A percentile compares a stretch with the other conserved stretches of the same genome.
Evolutionary conservation across 108 stramenopile species (phyloP).

Genomic region (Chaetoceros muelleri): DNA sequence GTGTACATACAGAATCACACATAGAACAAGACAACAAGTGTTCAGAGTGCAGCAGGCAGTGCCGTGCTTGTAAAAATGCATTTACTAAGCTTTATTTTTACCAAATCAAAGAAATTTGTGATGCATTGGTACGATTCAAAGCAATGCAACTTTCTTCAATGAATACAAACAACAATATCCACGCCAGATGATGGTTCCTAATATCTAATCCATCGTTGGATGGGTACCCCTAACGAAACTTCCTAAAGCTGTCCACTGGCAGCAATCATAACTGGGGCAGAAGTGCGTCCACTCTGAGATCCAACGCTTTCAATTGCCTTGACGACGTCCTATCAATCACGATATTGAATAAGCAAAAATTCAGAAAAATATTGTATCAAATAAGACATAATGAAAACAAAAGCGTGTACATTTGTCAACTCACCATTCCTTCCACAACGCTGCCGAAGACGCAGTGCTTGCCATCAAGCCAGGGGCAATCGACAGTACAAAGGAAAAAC

Average conservation of each 20-base stretch:
- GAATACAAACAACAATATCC: no score
- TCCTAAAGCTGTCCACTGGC: slow-evolving; percentile 69
- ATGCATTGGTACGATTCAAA: no score
- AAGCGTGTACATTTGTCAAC: background rate
- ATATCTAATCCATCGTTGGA: no score
- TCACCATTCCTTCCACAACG: slow-evolving; percentile 44
- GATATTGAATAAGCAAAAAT: background rate
- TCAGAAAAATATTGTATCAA: background rate
- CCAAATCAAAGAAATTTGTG: no score
- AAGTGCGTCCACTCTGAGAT: slow-evolving; percentile 39
- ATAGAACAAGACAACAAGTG: no score
- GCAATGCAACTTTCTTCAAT: no score
- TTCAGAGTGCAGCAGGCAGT: no score
- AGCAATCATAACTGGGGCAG: slow-evolving; percentile 44
- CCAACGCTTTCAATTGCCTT: slow-evolving; percentile 61
- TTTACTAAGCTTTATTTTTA: no score
- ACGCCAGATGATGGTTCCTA: no score
- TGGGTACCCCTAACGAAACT: no score
- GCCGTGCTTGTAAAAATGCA: no score
- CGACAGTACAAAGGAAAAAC: slow-evolving; percentile 79
- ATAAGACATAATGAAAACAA: slow-evolving; percentile 8
- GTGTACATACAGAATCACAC: no score
- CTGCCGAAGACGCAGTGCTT: slow-evolving; percentile 84
- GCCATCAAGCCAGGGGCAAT: slow-evolving; percentile 73
- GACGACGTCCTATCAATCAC: slow-evolving; percentile 79